Evolutionary conservation across 495 filamentous ascomycete species (phyloP), one percentile per base, ranked within the genome.

Genomic region (Tuber microsphaerosporum): DNA sequence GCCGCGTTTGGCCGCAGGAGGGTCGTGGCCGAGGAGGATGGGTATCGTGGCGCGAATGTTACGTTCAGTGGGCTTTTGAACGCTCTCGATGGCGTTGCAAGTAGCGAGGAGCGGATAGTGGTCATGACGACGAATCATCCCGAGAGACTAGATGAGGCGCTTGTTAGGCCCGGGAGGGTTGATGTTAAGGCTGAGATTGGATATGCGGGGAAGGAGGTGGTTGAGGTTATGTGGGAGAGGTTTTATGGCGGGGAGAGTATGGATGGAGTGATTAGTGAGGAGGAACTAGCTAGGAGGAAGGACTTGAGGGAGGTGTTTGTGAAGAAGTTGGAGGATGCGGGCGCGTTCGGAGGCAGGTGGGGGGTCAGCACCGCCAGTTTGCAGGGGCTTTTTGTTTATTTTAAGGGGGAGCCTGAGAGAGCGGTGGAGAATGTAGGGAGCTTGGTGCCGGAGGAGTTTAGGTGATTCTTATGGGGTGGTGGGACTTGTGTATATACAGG

Each of bases 91-190:
- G 95, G 95, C 0, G 90, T 97, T 12, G 94, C 94, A n/a, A 96
- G 94, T 75, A 93, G 93, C 3, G 95, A 99, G 80, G 93, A 98
- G 84, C 88, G 95, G 22, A 91, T 99, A 73, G 89, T 96, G 22
- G 95, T 99, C 83, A 88, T 99, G 71, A 99, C 95, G 8, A 99
- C 95, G 34, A 99, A 99, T 78, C 92, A 97, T 76, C 89, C 96
- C 43, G 92, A 97, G 74, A 88, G 92, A 26, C 88, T 99, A 2
- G 95, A 99, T 80, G 89, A 90, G 77, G 95, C 95, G 37, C 85
- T 99, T 61, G 91, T 99, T 42, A 88, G 95, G 42, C 95, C 95
- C 3, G 95, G 95, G 8, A 87, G 95, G 72, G 93, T 99, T 2
- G 95, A 99, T 84, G 92, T 98, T 90, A 94, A 91, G 68, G 90